A percentile compares a stretch with the other conserved stretches of the same genome.
These are phyloP conservation scores for Whalleya microplaca DNA, from an alignment of 2,329 filamentous ascomycete species.

Conservation along the genomic window DNA sequence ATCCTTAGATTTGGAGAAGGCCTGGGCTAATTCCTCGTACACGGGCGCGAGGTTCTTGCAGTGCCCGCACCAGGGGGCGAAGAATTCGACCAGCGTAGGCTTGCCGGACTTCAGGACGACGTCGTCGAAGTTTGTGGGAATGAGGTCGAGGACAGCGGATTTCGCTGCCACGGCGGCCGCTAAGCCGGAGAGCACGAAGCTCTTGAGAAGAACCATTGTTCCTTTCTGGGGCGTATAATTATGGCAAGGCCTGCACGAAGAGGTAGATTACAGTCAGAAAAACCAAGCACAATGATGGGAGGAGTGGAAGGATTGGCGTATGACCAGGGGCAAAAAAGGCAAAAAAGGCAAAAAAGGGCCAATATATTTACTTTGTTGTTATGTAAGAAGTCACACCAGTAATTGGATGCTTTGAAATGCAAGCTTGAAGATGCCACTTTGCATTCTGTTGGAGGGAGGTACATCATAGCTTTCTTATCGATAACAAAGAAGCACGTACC, in stretches of 20 bases:
- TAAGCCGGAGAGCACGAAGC: constrained; percentile 60
- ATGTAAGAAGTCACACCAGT: constrained; percentile 7
- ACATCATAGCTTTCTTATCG: constrained; percentile 13
- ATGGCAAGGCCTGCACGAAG: constrained; percentile 5
- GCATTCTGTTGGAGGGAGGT: constrained; percentile 27
- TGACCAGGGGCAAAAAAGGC: not conserved
- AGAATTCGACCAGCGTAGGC: constrained; percentile 96
- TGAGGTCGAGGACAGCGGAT: constrained; percentile 87
- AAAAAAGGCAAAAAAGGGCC: not conserved
- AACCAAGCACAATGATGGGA: constrained; percentile 2
- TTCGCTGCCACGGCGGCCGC: constrained; percentile 64
- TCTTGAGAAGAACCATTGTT: constrained; percentile 60
- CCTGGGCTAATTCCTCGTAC: constrained; percentile 84
- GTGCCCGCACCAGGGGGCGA: constrained; percentile 98
- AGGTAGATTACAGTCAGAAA: constrained; percentile 5
- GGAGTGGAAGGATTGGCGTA: not conserved
- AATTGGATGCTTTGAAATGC: constrained; percentile 42
- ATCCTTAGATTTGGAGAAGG: constrained; percentile 71
- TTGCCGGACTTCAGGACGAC: constrained; percentile 90
- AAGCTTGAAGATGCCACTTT: constrained; percentile 43
- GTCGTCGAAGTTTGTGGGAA: constrained; percentile 88
- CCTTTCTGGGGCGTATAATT: constrained; percentile 14
- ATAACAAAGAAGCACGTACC: constrained; percentile 14
- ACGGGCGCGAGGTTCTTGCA: constrained; percentile 96
- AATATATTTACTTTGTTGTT: constrained; percentile 11